Evolutionary conservation across 2,329 filamentous ascomycete species (phyloP), one percentile per base, ranked within the genome.

Genomic region (Teratosphaeria zuluensis): DNA sequence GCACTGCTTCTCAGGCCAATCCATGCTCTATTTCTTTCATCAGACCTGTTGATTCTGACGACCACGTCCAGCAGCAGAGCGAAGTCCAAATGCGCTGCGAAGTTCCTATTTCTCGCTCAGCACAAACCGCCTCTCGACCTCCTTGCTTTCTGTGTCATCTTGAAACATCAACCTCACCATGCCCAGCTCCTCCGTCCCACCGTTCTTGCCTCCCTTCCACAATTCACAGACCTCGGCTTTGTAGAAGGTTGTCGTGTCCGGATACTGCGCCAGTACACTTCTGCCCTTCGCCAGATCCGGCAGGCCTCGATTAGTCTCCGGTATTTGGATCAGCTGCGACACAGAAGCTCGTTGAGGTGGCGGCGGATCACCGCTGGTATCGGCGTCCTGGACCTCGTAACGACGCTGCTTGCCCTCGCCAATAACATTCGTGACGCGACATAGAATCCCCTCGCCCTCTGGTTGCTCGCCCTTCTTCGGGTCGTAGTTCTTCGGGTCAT

Each of bases 191-290:
- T 66, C 62, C 16, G 42, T 48, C 58, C 70, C 59, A 59, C 62
- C 64, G 67, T 69, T 31, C 31, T 69, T 70, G 59, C 74, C 73
- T 7, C 68, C 68, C 30, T 65, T 70, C 75, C 77, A 78, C 6
- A 67, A 65, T 8, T 72, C 71, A 9, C 74, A 75, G 4, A 80
- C 77, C 62, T 80, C 77, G 1, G 78, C 78, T 62, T 78, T 78
- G 65, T 80, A 80, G 62, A 80, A 80, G 1, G 78, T 80, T n/a
- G 78, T 80, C 7, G 78, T 80, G 21, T 76, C 74, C 1, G 78
- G 78, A 61, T 80, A 80, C 57, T 80, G 71, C 32, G 78, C 78
- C 5, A 80, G 68, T 1, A 80, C 78, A n/a, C 74, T 68, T 60
- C 70, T 74, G 6, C 74, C 71, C 52, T 75, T 72, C 14, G 67